Conservation (phyloP, 2,329 filamentous ascomycete species). For the Pseudonectria foliicola region DNA sequence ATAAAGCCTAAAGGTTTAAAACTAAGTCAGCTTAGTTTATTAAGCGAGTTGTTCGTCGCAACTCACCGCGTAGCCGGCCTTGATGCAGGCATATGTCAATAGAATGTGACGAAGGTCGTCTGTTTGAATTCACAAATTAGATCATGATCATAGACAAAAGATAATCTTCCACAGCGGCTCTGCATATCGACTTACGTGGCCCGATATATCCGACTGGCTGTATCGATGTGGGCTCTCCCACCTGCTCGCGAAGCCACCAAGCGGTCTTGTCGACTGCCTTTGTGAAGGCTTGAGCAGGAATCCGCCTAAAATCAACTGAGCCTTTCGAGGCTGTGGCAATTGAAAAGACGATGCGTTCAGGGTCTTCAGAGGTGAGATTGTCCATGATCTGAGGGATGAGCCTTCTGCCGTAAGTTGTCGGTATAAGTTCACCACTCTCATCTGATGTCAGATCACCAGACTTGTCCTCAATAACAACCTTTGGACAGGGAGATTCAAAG, state of each 20-base stretch:
- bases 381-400: slow-evolving; percentile 25
- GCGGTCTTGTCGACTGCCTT: slow-evolving; percentile 24
- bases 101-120: slow-evolving; percentile 26
- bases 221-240: slow-evolving; percentile 10
- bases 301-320: slow-evolving; percentile 11
- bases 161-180: too few species aligned
- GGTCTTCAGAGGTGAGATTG: slow-evolving; percentile 17
- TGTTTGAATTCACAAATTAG: slow-evolving; percentile 2
- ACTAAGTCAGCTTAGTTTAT: too few species aligned
- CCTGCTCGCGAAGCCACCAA: slow-evolving; percentile 22
- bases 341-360: slow-evolving; percentile 20
- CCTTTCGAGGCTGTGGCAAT: slow-evolving; percentile 9
- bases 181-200: slow-evolving; percentile 22
- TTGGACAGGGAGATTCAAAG: too few species aligned
- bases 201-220: slow-evolving; percentile 25
- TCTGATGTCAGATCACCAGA: too few species aligned
- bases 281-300: slow-evolving; percentile 19
- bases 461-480: too few species aligned
- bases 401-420: slow-evolving; percentile 12
- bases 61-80: slow-evolving; percentile 26
- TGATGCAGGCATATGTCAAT: slow-evolving; percentile 25
- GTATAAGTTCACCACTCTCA: too few species aligned
- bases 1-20: slow-evolving; percentile 19
- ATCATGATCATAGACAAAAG: too few species aligned
- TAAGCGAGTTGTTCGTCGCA: too few species aligned